Base-by-base conservation (phyloP, 352 stramenopile species). In the Phytophthora hibernalis region DNA sequence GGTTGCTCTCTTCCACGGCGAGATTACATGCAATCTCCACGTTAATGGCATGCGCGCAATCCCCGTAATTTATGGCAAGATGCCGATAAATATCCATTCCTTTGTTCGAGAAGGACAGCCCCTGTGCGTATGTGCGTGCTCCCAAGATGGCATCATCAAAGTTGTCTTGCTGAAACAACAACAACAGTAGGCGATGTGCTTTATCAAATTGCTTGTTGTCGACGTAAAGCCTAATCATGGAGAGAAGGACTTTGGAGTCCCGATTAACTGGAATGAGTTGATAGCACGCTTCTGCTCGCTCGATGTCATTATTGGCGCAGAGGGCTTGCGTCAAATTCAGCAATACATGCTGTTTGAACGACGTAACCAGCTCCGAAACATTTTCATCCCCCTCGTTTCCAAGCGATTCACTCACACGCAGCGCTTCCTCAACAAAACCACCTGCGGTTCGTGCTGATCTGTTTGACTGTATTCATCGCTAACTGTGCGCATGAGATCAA, bases 21-120 rank as follows among this genome's bases (percentile, higher is more conserved):
- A 92, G 68, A 48, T 65, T 72, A 37, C 79, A 91, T n/a, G 80
- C 83, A 13, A 94, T 64, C 54, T 92, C 86, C 26, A 92, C 44
- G 47, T 77, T 80, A 38, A 95, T 91, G 24, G 82, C 67, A 22
- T 90, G 56, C 18, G 68, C 61, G 22, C 77, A 56, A 58, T 88
- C 81, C 4, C 80, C 83, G 28, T 89, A 91, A 31, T 87, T 82
- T 38, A 76, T 66, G n/a, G 83, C 68, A 7, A 95, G 67, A 11
- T 86, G 71, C 45, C 79, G 64, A 68, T 90, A 95, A 51, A 93
- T 70, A 31, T 81, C 53, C 24, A 91, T 44, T 5, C 82, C 79
- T 45, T 86, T 74, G 2, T 83, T 77, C 8, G 71, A 86, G 48
- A 82, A 89, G 0, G 48, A 62, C 5, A 78, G 65, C 8, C 70